These are phyloP conservation scores for Lizanozyma gosingica DNA, from an alignment of 1,139 yeast species.

Conservation along the genomic window DNA sequence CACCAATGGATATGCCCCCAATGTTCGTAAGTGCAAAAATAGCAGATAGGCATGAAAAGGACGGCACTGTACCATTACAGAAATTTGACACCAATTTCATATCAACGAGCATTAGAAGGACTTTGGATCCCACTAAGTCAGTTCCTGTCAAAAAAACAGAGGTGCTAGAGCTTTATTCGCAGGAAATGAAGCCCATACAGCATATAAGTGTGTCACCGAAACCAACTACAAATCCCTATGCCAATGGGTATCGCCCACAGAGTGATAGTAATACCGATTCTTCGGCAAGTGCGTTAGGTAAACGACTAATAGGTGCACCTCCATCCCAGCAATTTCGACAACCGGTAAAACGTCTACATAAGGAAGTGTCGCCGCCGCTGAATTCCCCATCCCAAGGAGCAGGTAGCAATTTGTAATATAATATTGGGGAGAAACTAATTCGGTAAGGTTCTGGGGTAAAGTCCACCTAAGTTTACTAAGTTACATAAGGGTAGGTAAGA, in stretches of 20 bases:
- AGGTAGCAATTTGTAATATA: no score
- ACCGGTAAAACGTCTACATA: constrained; percentile 2
- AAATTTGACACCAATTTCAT: constrained; percentile 40
- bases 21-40: constrained; percentile 53
- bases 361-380: not conserved
- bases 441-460: no score
- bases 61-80: constrained; percentile 26
- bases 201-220: no score
- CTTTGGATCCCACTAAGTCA: constrained; percentile 51
- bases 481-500: no score
- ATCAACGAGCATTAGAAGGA: constrained; percentile 42
- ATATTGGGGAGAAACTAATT: no score
- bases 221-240: not conserved
- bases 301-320: constrained; percentile 6
- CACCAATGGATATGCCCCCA: no score
- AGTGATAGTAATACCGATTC: not conserved
- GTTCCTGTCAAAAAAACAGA: constrained; percentile 45
- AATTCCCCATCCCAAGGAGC: no score
- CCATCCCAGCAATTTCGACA: constrained; percentile 3
- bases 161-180: constrained; percentile 1
- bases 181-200: not conserved
- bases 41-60: constrained; percentile 42
- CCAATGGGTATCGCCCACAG: not conserved
- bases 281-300: constrained; percentile 4
- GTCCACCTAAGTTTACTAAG: no score